Conservation (phyloP, 2,329 filamentous ascomycete genomes). For the Colletotrichum sp. region DNA sequence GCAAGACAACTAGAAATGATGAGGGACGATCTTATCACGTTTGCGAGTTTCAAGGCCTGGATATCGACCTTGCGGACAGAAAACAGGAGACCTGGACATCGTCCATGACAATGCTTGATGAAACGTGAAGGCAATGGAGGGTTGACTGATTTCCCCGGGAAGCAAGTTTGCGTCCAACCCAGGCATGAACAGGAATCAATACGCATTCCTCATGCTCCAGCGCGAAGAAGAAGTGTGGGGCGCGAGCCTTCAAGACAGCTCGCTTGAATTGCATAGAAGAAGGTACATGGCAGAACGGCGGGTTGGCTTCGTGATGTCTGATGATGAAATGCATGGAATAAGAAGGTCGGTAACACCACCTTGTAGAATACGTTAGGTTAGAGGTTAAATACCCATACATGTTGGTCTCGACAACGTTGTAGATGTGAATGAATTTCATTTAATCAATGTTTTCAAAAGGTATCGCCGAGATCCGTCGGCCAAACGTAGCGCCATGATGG, state of each 20-base stretch:
- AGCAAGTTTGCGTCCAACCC: background rate
- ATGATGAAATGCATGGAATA: constrained; percentile 8
- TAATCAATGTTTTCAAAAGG: background rate
- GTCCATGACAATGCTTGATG: background rate
- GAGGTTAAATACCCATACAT: constrained; percentile 21
- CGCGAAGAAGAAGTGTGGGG: background rate
- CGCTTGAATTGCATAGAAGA: background rate
- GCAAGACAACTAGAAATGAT: background rate
- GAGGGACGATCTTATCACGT: background rate
- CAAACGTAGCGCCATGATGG: background rate
- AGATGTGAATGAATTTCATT: background rate
- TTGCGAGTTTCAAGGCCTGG: background rate
- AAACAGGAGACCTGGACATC: background rate
- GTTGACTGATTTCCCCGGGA: background rate
- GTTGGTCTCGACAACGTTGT: background rate
- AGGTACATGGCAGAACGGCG: background rate
- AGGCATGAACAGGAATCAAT: background rate
- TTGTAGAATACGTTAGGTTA: constrained; percentile 19
- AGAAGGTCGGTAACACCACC: constrained; percentile 1
- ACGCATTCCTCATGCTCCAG: background rate
- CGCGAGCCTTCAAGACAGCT: background rate
- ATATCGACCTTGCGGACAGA: background rate
- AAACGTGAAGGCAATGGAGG: background rate
- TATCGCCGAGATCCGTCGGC: background rate
- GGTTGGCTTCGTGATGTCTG: constrained; percentile 3